Conservation (phyloP, 2,329 filamentous ascomycete species). For the Colletotrichum australisinense region DNA sequence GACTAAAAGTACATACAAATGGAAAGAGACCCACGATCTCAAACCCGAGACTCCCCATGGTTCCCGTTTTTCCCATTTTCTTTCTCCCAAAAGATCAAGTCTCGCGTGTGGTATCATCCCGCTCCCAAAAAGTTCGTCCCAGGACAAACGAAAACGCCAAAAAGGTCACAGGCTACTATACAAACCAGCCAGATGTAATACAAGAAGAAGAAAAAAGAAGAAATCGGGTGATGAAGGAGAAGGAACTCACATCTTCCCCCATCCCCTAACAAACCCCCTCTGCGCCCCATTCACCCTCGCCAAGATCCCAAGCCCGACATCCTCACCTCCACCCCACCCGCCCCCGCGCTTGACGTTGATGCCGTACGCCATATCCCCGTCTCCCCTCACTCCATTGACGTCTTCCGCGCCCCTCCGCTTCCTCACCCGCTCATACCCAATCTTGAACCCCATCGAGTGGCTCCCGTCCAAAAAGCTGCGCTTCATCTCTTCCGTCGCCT, state of each 20-base stretch:
- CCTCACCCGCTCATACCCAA: constrained; percentile 40
- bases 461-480: constrained; percentile 39
- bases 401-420: constrained; percentile 25
- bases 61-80: background rate
- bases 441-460: constrained; percentile 40
- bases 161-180: constrained; percentile 2
- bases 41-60: background rate
- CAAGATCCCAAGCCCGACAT: constrained; percentile 35
- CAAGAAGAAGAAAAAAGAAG: background rate
- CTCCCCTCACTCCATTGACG: background rate
- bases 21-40: background rate
- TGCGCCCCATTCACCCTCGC: constrained; percentile 35
- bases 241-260: constrained; percentile 12
- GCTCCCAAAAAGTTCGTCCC: background rate
- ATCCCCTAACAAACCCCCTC: constrained; percentile 28
- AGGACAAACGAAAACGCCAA: constrained; percentile 13
- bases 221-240: background rate
- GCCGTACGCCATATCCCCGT: constrained; percentile 31
- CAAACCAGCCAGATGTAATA: background rate
- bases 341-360: constrained; percentile 32
- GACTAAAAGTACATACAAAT: background rate
- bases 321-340: constrained; percentile 35
- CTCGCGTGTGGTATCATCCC: constrained; percentile 31
- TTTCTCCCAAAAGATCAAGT: background rate
- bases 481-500: constrained; percentile 35